These are phyloP conservation scores for Rhamnella rubrinervis DNA, from an alignment of 331 rosid genomes.

Conservation along the genomic window DNA sequence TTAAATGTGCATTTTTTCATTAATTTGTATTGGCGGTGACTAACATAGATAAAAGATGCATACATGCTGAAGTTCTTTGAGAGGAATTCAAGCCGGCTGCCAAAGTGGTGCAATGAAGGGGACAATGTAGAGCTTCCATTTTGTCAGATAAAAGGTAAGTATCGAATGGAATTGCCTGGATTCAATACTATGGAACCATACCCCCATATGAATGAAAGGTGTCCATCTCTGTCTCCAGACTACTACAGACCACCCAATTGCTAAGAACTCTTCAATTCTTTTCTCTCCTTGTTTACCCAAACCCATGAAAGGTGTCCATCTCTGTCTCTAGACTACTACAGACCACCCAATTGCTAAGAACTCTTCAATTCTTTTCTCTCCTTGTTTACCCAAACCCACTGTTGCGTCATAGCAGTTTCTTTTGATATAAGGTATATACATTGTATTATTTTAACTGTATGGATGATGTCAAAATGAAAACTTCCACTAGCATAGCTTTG, in stretches of 20 bases:
- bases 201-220: constrained; percentile 86
- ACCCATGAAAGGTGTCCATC: constrained; percentile 75
- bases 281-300: not conserved
- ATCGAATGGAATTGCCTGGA: constrained; percentile 83
- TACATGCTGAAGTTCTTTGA: constrained; percentile 81
- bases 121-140: constrained; percentile 80
- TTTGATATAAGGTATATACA: not conserved
- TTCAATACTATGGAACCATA: constrained; percentile 77
- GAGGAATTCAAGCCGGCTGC: constrained; percentile 75
- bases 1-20: not conserved
- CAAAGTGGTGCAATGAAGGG: constrained; percentile 86
- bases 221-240: constrained; percentile 83
- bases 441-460: constrained; percentile 5
- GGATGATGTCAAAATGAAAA: constrained; percentile 8
- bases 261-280: constrained; percentile 26
- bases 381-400: not conserved
- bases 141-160: constrained; percentile 88
- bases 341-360: constrained; percentile 59
- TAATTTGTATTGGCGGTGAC: constrained; percentile 19
- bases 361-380: not conserved
- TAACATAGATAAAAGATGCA: constrained; percentile 90
- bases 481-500: not conserved
- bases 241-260: constrained; percentile 61
- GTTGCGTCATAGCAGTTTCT: not conserved
- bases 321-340: constrained; percentile 65